Base-by-base conservation (phyloP, 139 green algal genomes). In the Ettlia oleoabundans region DNA sequence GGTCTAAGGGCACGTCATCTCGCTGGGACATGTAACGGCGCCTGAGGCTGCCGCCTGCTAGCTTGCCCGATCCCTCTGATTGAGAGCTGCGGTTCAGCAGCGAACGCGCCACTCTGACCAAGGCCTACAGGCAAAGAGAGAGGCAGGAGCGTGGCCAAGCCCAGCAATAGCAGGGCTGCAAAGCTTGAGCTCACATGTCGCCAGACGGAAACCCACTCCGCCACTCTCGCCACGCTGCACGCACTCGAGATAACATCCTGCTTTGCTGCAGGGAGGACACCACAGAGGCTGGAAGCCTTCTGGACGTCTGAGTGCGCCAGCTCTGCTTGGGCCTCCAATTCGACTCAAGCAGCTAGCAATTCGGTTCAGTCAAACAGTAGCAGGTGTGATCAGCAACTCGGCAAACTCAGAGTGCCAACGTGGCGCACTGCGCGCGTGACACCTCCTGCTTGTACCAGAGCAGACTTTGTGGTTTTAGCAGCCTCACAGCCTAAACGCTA, bases 1-100 rank as follows among this genome's bases (percentile, higher is more conserved):
- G 66, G 41, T 89, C 85, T 42, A 38, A 41, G 33, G 85, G 85
- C 19, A 89, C 7, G 32, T 87, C 84, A 2, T 72, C 51, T 28
- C 37, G 33, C 1, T 62, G 47, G 24, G n/a, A 80, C 69, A 47
- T 84, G 43, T 79, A 86, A 28, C 47, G 32, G 26, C 82, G 67
- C 3, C 82, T 73, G 30, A 61, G 42, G 43, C n/a, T 32, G 42
- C 52, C 53, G 73, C 2, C 40, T 9, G 55, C 55, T 35, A 53
- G 53, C 53, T 37, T n/a, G 53, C 73, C 53, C 4, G 55, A 22
- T 24, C 65, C 33, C 22, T 75, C 67, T 1, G 26, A 8, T 28
- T 55, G 18, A 13, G 67, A 18, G 24, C 38, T 38, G 22, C 30
- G 4, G 30, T 82, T 82, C 24, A 86, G 58, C 35, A 72, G 3